Evolutionary conservation across 768 basidiomycete genomes (phyloP), one percentile per base, ranked within the genome.

Genomic region (Crassisporium funariophilum): DNA sequence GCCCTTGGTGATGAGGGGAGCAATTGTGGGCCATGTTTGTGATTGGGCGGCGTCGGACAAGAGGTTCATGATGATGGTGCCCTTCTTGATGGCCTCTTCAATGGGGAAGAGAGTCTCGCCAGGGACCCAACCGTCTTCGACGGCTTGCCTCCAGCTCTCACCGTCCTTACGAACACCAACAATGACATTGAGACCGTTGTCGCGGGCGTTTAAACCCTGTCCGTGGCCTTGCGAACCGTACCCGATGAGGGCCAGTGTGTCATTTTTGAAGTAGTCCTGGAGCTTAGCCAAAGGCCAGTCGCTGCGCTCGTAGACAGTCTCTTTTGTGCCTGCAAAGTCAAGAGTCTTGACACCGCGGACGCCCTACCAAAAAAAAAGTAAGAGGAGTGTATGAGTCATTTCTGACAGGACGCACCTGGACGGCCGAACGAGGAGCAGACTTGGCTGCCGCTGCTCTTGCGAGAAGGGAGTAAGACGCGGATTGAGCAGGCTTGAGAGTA

Each of bases 11-110:
- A 98, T 95, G 63, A 98, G 84, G 45, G 97, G 95, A 35, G 83
- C 86, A 59, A 99, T 57, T 43, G 79, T 74, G 29, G 87, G 76
- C 97, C 97, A 99, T 22, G 95, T 98, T 69, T 88, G 82, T 11
- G 91, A 94, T 75, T 99, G 97, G n/a, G 95, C 97, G 39, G 97
- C 97, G 62, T 99, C 97, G 35, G 95, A 98, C 57, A 99, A 84
- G 44, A 99, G 79, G 82, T 99, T 98, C 97, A 99, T 99, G 83
- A 99, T 90, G 79, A 98, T 95, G 16, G 95, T 97, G 35, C 97
- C 97, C 55, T 79, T 82, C 57, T 86, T 78, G 69, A 98, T 98
- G 52, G 97, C 97, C 70, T 98, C 95, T 60, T 98, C 91, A 59
- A 99, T 98, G 59, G 95, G 80, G 80, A 99, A 99, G 59, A 99